These are phyloP conservation scores for Agaricus bisporus DNA, from an alignment of 768 basidiomycete species.

Conservation along the genomic window DNA sequence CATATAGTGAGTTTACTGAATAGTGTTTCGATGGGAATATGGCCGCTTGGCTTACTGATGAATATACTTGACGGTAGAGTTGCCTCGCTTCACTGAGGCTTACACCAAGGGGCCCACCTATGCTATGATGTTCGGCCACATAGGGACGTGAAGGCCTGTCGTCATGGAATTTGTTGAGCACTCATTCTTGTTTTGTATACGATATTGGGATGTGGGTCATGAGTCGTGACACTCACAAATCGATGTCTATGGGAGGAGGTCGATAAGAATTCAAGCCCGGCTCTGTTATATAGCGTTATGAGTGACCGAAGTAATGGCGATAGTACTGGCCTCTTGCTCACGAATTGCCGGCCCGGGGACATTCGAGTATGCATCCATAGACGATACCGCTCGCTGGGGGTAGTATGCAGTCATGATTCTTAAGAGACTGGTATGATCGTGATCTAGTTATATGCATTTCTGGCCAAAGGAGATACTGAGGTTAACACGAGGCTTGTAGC, in stretches of 20 bases:
- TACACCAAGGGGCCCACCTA: conserved; percentile 33
- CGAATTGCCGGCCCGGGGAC: conserved; percentile 51
- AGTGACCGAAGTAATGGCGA: background rate
- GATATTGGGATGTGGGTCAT: conserved; percentile 8
- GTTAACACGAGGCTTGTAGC: background rate
- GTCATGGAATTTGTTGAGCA: conserved; percentile 30
- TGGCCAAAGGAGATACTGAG: too few species aligned
- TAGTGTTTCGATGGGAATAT: conserved; percentile 1
- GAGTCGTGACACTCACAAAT: conserved; percentile 41
- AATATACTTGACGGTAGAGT: conserved; percentile 65
- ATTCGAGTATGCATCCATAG: conserved; percentile 34
- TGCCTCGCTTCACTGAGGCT: conserved; percentile 55
- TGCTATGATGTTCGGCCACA: conserved; percentile 36
- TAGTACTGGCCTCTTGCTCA: conserved; percentile 23
- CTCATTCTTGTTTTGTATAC: conserved; percentile 2
- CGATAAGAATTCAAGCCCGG: conserved; percentile 56
- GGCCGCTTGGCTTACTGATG: conserved; percentile 33
- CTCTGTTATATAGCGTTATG: conserved; percentile 35
- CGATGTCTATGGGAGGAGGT: conserved; percentile 50
- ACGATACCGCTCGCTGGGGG: conserved; percentile 36
- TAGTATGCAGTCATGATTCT: conserved; percentile 29
- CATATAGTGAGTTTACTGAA: background rate
- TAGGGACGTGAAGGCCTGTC: conserved; percentile 50
- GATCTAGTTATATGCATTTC: background rate
- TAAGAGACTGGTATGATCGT: background rate